These are phyloP conservation scores for Apiospora pterosperma DNA, from an alignment of 2,329 filamentous ascomycete genomes.

Conservation along the genomic window DNA sequence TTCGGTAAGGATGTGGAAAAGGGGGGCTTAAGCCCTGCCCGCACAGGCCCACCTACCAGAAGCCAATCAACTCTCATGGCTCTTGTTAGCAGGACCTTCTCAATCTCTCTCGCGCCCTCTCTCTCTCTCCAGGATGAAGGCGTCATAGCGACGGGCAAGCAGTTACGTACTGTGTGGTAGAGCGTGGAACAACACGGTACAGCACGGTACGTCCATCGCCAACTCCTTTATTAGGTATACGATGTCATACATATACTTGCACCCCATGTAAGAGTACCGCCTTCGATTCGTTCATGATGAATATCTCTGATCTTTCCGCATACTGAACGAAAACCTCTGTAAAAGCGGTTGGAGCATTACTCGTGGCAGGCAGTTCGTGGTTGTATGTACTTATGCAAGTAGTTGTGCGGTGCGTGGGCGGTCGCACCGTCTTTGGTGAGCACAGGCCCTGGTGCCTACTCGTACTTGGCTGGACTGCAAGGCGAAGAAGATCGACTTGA, in stretches of 20 bases:
- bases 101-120: not conserved
- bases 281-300: too few relatives aligned
- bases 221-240: too few relatives aligned
- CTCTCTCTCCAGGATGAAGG: not conserved
- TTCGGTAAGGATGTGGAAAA: not conserved
- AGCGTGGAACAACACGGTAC: too few relatives aligned
- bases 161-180: too few relatives aligned
- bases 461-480: not conserved
- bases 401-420: not conserved
- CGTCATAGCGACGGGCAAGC: not conserved
- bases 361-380: not conserved
- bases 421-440: not conserved
- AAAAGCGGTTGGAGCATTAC: not conserved
- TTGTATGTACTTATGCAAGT: not conserved
- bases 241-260: too few relatives aligned
- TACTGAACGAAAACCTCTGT: too few relatives aligned
- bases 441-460: not conserved
- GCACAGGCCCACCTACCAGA: not conserved
- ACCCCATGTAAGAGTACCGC: too few relatives aligned
- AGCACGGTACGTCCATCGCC: too few relatives aligned
- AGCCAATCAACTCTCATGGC: not conserved
- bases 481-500: not conserved
- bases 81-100: not conserved
- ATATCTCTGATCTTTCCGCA: too few relatives aligned
- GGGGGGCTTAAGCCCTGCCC: slow-evolving; percentile 3